phyloP scores from a whole-genome alignment of 192 early-diverging fungal species.

The Coemansia sp. region DNA sequence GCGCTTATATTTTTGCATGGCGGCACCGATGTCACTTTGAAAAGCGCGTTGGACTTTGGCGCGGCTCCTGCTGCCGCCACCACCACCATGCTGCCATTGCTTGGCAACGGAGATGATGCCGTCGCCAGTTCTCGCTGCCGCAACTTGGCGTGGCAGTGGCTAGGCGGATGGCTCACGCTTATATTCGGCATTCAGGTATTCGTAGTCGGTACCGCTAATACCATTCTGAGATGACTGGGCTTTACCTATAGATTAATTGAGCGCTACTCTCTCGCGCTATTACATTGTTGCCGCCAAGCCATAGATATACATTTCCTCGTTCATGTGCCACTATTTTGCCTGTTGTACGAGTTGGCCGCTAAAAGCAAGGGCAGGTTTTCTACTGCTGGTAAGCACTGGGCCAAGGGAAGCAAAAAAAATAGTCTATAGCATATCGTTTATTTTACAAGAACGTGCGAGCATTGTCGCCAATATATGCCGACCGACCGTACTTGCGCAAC shows the following conservation, averaged over 20 bases:
- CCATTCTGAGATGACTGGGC: not conserved
- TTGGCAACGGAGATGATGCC: not conserved
- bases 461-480: conserved; percentile 34
- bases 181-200: not conserved
- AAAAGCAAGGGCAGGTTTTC: too few species aligned
- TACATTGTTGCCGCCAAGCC: not conserved
- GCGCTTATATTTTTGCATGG: conserved; percentile 36
- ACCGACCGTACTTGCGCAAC: conserved; percentile 37
- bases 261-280: not conserved
- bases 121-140: not conserved
- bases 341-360: too few species aligned
- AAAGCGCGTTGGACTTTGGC: not conserved
- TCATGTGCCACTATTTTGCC: too few species aligned
- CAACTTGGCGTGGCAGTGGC: not conserved
- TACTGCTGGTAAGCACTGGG: too few species aligned
- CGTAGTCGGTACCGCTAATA: not conserved
- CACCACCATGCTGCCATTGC: not conserved
- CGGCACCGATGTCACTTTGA: conserved; percentile 29
- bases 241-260: not conserved
- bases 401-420: too few species aligned
- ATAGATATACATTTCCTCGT: too few species aligned
- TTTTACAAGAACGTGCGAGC: conserved; percentile 25
- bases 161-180: not conserved
- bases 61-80: not conserved
- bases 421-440: not conserved